phyloP scores from a whole-genome alignment of 805 yeast species.

The Komagataella mondaviorum region DNA sequence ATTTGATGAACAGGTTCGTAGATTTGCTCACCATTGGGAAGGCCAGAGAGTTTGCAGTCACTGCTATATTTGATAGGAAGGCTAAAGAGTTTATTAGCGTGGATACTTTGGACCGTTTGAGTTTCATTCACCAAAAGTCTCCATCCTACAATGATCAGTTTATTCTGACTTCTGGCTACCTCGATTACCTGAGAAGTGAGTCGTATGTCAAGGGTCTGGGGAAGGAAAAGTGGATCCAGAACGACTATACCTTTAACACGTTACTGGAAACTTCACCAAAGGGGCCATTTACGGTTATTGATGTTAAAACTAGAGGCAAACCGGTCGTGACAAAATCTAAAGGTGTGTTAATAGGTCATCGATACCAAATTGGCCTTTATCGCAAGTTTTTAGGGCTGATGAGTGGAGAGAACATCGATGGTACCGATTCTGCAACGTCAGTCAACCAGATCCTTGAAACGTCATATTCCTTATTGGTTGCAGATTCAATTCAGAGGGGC shows the following conservation, averaged over 20 bases:
- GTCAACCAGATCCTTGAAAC: slow-evolving; percentile 7
- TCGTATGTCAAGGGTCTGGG: slow-evolving; percentile 7
- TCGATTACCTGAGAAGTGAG: slow-evolving; percentile 31
- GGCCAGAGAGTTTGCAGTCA: slow-evolving; percentile 52
- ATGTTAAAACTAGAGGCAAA: slow-evolving; percentile 46
- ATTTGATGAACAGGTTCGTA: slow-evolving; percentile 2
- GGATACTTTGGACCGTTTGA: slow-evolving; percentile 1
- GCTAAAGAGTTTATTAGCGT: slow-evolving; percentile 4
- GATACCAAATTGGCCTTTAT: slow-evolving; percentile 51
- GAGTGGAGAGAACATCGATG: slow-evolving; percentile 6
- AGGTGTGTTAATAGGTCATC: slow-evolving; percentile 34
- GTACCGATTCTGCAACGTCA: not conserved
- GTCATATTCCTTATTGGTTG: slow-evolving; percentile 27
- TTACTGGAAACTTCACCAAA: slow-evolving; percentile 3
- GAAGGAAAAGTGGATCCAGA: slow-evolving; percentile 7
- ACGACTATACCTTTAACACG: not conserved
- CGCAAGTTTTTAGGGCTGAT: slow-evolving; percentile 30
- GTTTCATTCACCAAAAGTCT: slow-evolving; percentile 1
- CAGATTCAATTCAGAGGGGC: slow-evolving; percentile 32
- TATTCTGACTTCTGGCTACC: slow-evolving; percentile 48
- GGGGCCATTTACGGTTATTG: slow-evolving; percentile 29
- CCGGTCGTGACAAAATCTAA: slow-evolving; percentile 32
- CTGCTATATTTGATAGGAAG: slow-evolving; percentile 29
- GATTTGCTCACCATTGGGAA: slow-evolving; percentile 29
- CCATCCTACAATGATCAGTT: slow-evolving; percentile 11